phyloP scores from a whole-genome alignment of 2,329 filamentous ascomycete genomes.

The Thelonectria rubi region DNA sequence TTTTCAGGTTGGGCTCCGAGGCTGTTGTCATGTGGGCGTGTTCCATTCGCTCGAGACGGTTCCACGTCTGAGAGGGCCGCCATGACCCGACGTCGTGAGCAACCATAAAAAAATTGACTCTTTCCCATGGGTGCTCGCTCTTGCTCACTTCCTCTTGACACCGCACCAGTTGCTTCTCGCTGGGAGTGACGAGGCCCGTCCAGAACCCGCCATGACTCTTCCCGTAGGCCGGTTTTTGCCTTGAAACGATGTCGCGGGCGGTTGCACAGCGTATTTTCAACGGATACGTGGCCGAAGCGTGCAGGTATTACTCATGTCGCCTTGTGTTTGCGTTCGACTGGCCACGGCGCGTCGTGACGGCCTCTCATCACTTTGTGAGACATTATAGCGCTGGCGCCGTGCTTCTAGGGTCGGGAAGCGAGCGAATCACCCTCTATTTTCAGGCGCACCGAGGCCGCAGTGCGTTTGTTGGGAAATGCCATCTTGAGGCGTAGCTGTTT shows the following conservation, averaged over 20 bases:
- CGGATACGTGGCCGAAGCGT: constrained; percentile 6
- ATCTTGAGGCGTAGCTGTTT: not conserved
- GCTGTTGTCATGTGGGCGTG: constrained; percentile 6
- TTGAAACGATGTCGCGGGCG: not conserved
- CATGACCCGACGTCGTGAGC: not conserved
- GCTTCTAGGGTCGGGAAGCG: constrained; percentile 12
- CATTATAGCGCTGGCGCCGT: constrained; percentile 4
- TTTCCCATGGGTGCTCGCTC: not conserved
- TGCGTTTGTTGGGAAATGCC: not conserved
- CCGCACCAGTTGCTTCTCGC: too few species aligned
- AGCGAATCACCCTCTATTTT: constrained; percentile 12
- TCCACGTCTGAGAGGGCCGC: not conserved
- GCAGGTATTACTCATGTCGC: constrained; percentile 19
- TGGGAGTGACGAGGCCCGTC: not conserved
- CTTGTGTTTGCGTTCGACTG: constrained; percentile 1
- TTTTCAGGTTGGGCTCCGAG: constrained; percentile 15
- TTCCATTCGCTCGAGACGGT: constrained; percentile 12
- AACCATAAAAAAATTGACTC: constrained; percentile 2
- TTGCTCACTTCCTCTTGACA: too few species aligned
- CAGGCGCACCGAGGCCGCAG: not conserved
- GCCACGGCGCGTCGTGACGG: not conserved
- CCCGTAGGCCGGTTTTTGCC: not conserved
- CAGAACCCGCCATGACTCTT: not conserved
- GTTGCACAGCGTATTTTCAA: not conserved
- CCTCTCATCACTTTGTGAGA: constrained; percentile 13